Conservation (phyloP, 1,284 basidiomycete species). For the Austroboletus novae-zelandiae region DNA sequence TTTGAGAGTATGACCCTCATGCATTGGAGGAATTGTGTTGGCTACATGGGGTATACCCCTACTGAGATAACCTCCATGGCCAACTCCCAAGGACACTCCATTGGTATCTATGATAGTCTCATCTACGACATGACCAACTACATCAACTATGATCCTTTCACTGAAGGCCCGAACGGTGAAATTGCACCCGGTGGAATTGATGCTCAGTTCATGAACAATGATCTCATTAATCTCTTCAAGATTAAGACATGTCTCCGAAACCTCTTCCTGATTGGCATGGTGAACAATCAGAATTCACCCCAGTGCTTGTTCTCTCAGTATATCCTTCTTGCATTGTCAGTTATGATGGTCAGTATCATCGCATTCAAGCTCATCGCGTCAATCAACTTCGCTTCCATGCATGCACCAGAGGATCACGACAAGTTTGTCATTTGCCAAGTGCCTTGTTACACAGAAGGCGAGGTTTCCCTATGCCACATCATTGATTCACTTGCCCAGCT, state of each 20-base stretch:
- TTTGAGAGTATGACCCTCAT: constrained; percentile 89
- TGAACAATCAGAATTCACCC: too few relatives aligned
- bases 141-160: constrained; percentile 56
- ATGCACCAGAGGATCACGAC: constrained; percentile 95
- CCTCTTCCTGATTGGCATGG: too few relatives aligned
- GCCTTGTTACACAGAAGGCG: too few relatives aligned
- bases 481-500: too few relatives aligned
- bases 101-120: too few relatives aligned
- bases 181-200: constrained; percentile 56
- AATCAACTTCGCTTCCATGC: constrained; percentile 79
- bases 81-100: constrained; percentile 49
- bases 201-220: constrained; percentile 76
- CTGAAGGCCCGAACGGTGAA: constrained; percentile 60
- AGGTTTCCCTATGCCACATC: too few relatives aligned
- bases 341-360: constrained; percentile 94
- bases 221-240: constrained; percentile 81
- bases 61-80: constrained; percentile 77
- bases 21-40: constrained; percentile 85
- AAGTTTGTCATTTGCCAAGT: too few relatives aligned
- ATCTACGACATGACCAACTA: constrained; percentile 91
- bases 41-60: constrained; percentile 87
- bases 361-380: constrained; percentile 98
- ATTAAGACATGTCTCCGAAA: too few relatives aligned
- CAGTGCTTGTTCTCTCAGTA: too few relatives aligned
- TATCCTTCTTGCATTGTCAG: constrained; percentile 83